Evolutionary conservation across 345 rosid genomes (phyloP), one percentile per base, ranked within the genome.

Genomic region (Corchorus capsularis): DNA sequence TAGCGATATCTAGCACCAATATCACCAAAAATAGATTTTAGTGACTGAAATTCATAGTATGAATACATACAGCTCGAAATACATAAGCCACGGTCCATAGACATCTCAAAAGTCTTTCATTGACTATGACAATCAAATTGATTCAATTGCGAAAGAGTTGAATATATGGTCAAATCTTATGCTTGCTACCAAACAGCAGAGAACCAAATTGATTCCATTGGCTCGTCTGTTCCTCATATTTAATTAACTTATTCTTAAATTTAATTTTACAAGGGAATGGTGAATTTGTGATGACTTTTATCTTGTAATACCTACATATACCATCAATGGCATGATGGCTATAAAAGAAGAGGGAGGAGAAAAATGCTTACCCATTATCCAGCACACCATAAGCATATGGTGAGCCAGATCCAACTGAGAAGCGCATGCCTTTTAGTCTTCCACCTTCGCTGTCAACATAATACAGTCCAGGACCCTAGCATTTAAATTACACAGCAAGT

Each of bases 401-500:
- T 47, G 99, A 96, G 80, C 99, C 99, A 68, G 99, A 96, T 74
- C 98, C 99, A 57, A 94, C 99, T n/a, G 99, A 96, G 79, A 96
- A 96, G 54, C 94, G 87, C 65, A 85, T 87, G 81, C 99, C 98
- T 79, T 96, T 96, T 81, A 94, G 81, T 85, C 99, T 88, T 84
- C 98, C 98, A 62, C 99, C 99, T 76, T 96, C 98, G 65, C 94
- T 96, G 86, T 96, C 99, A 47, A 96, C 99, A 77, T 96, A 96
- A 77, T 96, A 96, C 16, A 96, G 80, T 59, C 96, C 98, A 74
- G 99, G 99, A 83, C 99, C 99, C 99, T 96, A 80, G 3, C 79
- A 77, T 41, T 64, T 63, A 46, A 54, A 47, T 56, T 10, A 67
- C 14, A 22, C 59, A 78, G 49, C n/a, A 41, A 72, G 50, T 49